A percentile compares a stretch with the other conserved stretches of the same genome.
These are phyloP conservation scores for Physcomitrellopsis africana DNA, from an alignment of 225 moss, liverwort and hornwort species.

Conservation along the genomic window DNA sequence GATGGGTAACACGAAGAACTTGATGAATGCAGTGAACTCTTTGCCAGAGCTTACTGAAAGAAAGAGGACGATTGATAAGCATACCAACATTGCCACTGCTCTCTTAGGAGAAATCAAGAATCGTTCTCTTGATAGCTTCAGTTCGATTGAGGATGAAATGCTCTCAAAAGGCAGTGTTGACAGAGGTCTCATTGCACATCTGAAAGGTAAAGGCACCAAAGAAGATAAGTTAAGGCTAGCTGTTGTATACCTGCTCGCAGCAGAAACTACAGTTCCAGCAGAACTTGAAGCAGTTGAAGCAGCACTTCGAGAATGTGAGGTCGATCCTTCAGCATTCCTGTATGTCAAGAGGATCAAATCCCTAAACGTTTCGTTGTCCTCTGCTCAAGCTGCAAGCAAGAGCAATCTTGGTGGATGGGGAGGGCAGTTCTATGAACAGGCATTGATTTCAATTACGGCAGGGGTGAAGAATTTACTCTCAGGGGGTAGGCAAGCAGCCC, in stretches of 20 bases:
- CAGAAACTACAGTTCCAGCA: constrained; percentile 74
- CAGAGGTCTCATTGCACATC: constrained; percentile 54
- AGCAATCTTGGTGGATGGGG: constrained; percentile 93
- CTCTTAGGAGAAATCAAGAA: constrained; percentile 89
- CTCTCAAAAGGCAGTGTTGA: constrained; percentile 79
- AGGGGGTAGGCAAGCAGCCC: constrained; percentile 64
- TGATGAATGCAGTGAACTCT: constrained; percentile 93
- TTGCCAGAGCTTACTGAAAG: constrained; percentile 95
- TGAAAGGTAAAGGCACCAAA: constrained; percentile 86
- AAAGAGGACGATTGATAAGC: constrained; percentile 94
- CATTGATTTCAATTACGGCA: constrained; percentile 67
- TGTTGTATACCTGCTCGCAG: constrained; percentile 88
- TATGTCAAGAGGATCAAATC: constrained; percentile 98
- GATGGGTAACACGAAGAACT: constrained; percentile 90
- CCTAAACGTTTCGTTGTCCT: constrained; percentile 72
- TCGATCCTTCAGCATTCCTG: constrained; percentile 84
- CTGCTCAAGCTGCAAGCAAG: constrained; percentile 72
- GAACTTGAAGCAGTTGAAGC: constrained; percentile 92
- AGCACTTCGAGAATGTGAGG: constrained; percentile 78
- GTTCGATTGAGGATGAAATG: constrained; percentile 87
- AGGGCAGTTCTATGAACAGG: constrained; percentile 70
- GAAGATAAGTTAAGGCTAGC: constrained; percentile 90
- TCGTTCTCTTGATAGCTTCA: constrained; percentile 83
- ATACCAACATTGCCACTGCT: constrained; percentile 89
- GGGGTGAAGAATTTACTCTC: constrained; percentile 75